A percentile compares a stretch with the other conserved stretches of the same genome.
phyloP scores from a whole-genome alignment of 2,329 filamentous ascomycete species.

The Exophiala dermatitidis region DNA sequence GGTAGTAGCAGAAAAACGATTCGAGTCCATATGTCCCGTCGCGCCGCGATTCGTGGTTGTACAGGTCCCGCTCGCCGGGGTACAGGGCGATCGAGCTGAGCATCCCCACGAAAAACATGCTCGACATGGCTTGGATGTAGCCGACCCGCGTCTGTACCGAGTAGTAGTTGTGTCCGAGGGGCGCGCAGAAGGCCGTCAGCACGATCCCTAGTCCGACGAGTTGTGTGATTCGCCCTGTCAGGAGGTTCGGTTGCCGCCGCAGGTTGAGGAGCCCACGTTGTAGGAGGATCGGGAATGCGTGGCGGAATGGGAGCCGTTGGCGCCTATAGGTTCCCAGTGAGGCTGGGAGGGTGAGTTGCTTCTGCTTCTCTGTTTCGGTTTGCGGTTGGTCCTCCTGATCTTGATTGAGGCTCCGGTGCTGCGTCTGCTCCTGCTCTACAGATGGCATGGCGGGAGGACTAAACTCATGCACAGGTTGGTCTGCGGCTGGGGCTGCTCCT shows the following conservation, averaged over 20 bases:
- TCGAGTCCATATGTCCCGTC: slow-evolving; percentile 65
- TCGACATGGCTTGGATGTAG: slow-evolving; percentile 63
- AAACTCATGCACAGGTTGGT: too few species aligned
- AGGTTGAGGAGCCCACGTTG: slow-evolving; percentile 63
- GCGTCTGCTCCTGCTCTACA: too few species aligned
- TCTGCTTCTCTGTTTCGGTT: neutral
- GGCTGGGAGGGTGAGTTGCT: slow-evolving; percentile 43
- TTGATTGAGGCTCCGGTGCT: too few species aligned
- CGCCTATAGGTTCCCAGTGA: slow-evolving; percentile 63
- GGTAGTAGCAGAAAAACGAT: slow-evolving; percentile 64
- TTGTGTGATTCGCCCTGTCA: slow-evolving; percentile 61
- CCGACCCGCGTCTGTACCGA: slow-evolving; percentile 67
- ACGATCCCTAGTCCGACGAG: slow-evolving; percentile 58
- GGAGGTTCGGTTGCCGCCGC: slow-evolving; percentile 56
- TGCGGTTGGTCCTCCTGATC: too few species aligned
- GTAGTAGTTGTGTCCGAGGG: slow-evolving; percentile 60
- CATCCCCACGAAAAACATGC: slow-evolving; percentile 69
- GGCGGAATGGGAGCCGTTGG: slow-evolving; percentile 53
- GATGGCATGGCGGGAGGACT: too few species aligned
- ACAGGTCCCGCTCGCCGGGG: slow-evolving; percentile 64
- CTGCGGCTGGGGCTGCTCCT: too few species aligned
- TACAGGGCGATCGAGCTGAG: slow-evolving; percentile 71
- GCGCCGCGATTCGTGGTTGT: slow-evolving; percentile 63
- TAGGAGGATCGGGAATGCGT: slow-evolving; percentile 61
- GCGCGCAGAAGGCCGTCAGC: slow-evolving; percentile 63